Evolutionary conservation across 2,329 filamentous ascomycete species (phyloP), one percentile per base, ranked within the genome.

Genomic region (Cryphonectria carpinicola): DNA sequence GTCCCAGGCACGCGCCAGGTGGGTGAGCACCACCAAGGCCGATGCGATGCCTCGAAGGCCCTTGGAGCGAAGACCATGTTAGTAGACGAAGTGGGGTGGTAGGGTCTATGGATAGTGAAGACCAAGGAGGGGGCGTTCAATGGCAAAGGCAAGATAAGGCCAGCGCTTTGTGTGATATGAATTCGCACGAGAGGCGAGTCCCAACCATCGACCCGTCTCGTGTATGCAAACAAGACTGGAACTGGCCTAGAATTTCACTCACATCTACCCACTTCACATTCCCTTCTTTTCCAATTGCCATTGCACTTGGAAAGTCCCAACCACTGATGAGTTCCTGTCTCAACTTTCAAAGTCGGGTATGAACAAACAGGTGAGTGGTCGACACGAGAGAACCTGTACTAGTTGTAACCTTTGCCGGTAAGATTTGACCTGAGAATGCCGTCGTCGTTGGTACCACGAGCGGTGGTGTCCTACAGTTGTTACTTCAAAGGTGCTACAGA

Each of bases 191-290:
- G 4, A 28, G 11, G 11, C 25, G 5, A 14, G 32, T 14, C 1
- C 14, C 1, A 22, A 22, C 13, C 28, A 19, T 32, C 6, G 28
- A 32, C 13, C 25, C 32, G 32, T 13, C 3, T 58, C 28, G 10
- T 58, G 28, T 58, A 17, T 17, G 37, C 7, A 7, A 19, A 19
- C 32, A 32, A 13, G 54, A 32, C 0, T 14, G 54, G 14, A 14
- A 32, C 25, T 4, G 19, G 13, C 14, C 41, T 32, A 14, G 28
- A 22, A 4, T 19, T 10, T 41, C 46, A 83, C 86, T 78, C 81
- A 88, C 86, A 82, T 88, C 86, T 56, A 88, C 86, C 86, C 86
- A 88, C 81, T 88, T 88, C 32, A 89, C 86, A 72, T 86, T 86
- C 73, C 82, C 80, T 77, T 84, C 82, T 70, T 79, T 82, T 62